These are phyloP conservation scores for Symbiodinium natans DNA, from an alignment of 73 alveolate genomes.

Conservation along the genomic window DNA sequence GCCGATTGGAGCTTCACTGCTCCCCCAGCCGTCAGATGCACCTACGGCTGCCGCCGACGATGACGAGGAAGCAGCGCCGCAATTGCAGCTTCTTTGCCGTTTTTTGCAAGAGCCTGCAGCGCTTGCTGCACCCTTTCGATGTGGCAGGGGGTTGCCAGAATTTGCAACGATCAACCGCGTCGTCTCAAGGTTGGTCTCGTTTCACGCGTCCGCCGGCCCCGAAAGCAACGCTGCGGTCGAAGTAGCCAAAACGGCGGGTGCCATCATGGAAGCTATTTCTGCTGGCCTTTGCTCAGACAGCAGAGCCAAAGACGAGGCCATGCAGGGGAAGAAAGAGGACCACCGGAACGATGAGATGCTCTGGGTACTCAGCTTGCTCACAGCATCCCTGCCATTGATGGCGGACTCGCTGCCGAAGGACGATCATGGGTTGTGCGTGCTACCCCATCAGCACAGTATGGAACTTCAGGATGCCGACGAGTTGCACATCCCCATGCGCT, in stretches of 20 bases:
- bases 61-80: background rate
- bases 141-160: constrained; percentile 1
- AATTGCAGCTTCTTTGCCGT: background rate
- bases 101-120: background rate
- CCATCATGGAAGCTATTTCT: background rate
- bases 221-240: background rate
- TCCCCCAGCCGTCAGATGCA: background rate
- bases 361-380: background rate
- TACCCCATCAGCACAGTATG: constrained; percentile 26
- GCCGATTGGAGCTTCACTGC: background rate
- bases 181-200: background rate
- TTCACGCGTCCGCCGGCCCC: background rate
- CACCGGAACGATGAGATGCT: background rate
- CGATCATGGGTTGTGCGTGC: background rate
- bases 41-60: background rate
- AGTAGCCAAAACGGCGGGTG: background rate
- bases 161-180: background rate
- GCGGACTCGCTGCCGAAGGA: constrained; percentile 5
- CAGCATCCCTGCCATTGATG: background rate
- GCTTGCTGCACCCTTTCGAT: background rate
- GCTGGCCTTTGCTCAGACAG: background rate
- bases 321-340: background rate
- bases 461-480: background rate
- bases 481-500: background rate
- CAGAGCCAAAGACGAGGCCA: background rate